Percentiles rank a stretch among this genome's conserved stretches.
phyloP scores from a whole-genome alignment of 768 basidiomycete species.

The Guyanaporus albipodus region DNA sequence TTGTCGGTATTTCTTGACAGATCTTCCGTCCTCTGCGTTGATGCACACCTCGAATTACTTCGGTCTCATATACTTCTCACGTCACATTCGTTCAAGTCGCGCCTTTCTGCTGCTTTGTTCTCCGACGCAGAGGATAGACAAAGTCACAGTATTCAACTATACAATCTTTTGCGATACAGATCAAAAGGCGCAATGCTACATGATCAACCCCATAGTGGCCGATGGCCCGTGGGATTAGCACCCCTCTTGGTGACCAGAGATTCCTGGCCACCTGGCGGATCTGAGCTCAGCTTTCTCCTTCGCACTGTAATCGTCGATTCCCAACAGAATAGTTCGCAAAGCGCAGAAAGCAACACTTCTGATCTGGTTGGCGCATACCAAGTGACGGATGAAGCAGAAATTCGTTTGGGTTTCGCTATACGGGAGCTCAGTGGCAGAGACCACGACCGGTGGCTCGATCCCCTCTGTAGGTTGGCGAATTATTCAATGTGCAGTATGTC shows the following conservation, averaged over 20 bases:
- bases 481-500: background rate
- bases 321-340: conserved; percentile 37
- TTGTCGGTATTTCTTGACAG: conserved; percentile 63
- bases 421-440: conserved; percentile 65
- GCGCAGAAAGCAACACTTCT: conserved; percentile 19
- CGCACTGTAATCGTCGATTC: conserved; percentile 84
- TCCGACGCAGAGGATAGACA: conserved; percentile 61
- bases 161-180: conserved; percentile 22
- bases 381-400: conserved; percentile 60
- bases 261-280: conserved; percentile 84
- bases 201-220: conserved; percentile 16
- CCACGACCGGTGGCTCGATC: conserved; percentile 76
- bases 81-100: conserved; percentile 66
- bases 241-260: conserved; percentile 66
- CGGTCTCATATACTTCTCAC: conserved; percentile 75
- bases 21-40: conserved; percentile 61
- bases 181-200: conserved; percentile 18
- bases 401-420: conserved; percentile 80
- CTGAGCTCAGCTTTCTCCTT: conserved; percentile 79
- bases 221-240: conserved; percentile 71
- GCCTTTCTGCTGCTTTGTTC: conserved; percentile 70
- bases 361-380: conserved; percentile 34
- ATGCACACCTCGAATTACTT: conserved; percentile 61
- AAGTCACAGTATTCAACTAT: conserved; percentile 25
- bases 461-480: conserved; percentile 56